A percentile compares a stretch with the other conserved stretches of the same genome.
Evolutionary conservation across 257 asterid species (phyloP).

Genomic region (Fraxinus cuspidata): DNA sequence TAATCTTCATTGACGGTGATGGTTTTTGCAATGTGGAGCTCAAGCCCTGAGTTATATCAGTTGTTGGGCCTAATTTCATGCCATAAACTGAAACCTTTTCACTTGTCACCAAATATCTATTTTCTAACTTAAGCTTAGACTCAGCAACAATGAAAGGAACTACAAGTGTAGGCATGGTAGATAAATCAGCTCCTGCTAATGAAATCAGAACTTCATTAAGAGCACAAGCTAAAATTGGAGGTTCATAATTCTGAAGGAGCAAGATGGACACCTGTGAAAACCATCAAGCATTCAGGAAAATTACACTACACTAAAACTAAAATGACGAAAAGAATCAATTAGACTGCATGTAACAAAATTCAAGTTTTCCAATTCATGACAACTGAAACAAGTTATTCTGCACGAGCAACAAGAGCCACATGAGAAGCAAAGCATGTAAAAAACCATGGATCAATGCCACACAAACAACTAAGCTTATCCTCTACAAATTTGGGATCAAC

Average conservation of each 20-base stretch:
- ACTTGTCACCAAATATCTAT: conserved; percentile 31
- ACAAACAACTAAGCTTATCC: neutral
- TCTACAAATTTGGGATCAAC: neutral
- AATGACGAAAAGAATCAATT: neutral
- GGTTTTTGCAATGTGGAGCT: conserved; percentile 49
- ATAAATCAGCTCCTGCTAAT: conserved; percentile 43
- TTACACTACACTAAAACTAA: neutral
- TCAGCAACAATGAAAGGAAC: conserved; percentile 65
- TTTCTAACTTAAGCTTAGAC: conserved; percentile 61
- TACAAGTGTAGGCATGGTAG: conserved; percentile 55
- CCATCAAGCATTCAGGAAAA: conserved; percentile 2
- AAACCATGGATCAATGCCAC: neutral
- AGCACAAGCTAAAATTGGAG: conserved; percentile 79
- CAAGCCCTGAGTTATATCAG: conserved; percentile 41
- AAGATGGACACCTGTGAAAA: conserved; percentile 62
- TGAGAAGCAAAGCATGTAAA: neutral
- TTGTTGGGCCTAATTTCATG: conserved; percentile 54
- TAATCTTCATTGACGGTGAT: conserved; percentile 50
- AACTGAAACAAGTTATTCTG: neutral
- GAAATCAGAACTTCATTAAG: conserved; percentile 67
- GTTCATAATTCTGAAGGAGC: conserved; percentile 58
- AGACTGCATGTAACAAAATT: neutral
- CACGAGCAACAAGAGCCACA: neutral
- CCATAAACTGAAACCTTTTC: conserved; percentile 55
- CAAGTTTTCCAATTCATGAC: neutral